Base-by-base conservation (phyloP, 176 grass and related monocot genomes). In the Leersia perrieri region DNA sequence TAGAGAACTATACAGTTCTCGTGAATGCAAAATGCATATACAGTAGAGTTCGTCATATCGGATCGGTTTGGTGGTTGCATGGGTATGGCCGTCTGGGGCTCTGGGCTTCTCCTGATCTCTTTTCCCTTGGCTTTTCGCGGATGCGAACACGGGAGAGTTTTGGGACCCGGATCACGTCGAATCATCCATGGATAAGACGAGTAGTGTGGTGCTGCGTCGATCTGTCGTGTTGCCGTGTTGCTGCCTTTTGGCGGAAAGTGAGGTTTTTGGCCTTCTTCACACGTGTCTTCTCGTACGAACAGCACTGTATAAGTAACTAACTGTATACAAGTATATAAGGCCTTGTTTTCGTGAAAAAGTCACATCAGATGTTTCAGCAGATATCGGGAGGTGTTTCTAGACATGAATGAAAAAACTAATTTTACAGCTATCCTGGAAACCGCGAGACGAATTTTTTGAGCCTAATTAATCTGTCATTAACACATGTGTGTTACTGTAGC, bases 171-270 rank as follows among this genome's bases (percentile, higher is more conserved):
- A 79, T 80, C 33, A 34, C 10, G 58, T 9, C 60, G 22, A 22
- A 83, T 63, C 64, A 25, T 34, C 3, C 7, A 10, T 79, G 51
- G 51, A 88, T 88, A 88, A 73, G 74, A 45, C 57, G 16, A 15
- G 49, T 38, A 2, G 26, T 41, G 33, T 22, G 45, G 30, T 66
- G 68, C 14, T 5, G 18, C 51, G 51, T 55, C 45, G 15, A 20
- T 49, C 47, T 74, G 20, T 20, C 22, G 11, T 31, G 42, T 47
- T 47, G 15, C 20, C 1, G 51, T 6, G 55, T n/a, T 8, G 25
- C 28, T 3, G 51, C 1, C 62, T 76, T 89, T 81, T 76, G 87
- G 71, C 9, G 35, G 80, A 83, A 83, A 88, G 33, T 58, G 60
- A 72, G 29, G 28, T 5, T 32, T 69, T 9, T 28, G 26, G 26